phyloP scores from a whole-genome alignment of 257 asterid species.

The Petrea volubilis region DNA sequence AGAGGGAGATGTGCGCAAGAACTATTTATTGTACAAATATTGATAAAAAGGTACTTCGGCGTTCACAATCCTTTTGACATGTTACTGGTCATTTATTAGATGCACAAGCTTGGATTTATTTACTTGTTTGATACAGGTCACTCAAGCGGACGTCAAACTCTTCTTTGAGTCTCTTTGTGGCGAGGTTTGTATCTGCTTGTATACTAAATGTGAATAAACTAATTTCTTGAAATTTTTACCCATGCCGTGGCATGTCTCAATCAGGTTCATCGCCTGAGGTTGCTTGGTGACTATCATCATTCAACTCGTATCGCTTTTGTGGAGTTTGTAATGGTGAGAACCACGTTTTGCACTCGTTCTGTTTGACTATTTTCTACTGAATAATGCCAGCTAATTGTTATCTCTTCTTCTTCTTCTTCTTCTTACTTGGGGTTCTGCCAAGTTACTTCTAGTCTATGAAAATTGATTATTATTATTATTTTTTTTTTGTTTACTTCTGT shows the following conservation, averaged over 20 bases:
- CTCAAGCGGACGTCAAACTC: slow-evolving; percentile 68
- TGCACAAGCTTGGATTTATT: background rate
- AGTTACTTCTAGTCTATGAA: background rate
- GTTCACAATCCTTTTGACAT: slow-evolving; percentile 6
- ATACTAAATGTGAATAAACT: background rate
- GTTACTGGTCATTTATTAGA: slow-evolving; percentile 8
- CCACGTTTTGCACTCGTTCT: slow-evolving; percentile 19
- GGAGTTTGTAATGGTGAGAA: slow-evolving; percentile 89
- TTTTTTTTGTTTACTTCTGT: background rate
- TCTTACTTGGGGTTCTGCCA: background rate
- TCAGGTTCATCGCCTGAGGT: slow-evolving; percentile 91
- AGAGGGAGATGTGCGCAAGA: slow-evolving; percentile 85
- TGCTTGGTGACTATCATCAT: slow-evolving; percentile 95
- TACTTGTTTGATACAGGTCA: slow-evolving; percentile 44
- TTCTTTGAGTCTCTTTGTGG: slow-evolving; percentile 71
- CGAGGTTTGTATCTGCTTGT: slow-evolving; percentile 43
- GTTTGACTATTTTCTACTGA: slow-evolving; percentile 15
- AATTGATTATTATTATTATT: background rate
- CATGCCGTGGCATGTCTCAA: slow-evolving; percentile 20
- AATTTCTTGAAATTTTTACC: background rate
- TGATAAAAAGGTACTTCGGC: slow-evolving; percentile 58
- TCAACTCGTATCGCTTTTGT: slow-evolving; percentile 93
- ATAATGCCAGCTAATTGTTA: slow-evolving; percentile 1
- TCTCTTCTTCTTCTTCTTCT: background rate
- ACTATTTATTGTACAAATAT: slow-evolving; percentile 80